Evolutionary conservation across 495 filamentous ascomycete genomes (phyloP), one percentile per base, ranked within the genome.

Genomic region (Bacidia gigantensis): DNA sequence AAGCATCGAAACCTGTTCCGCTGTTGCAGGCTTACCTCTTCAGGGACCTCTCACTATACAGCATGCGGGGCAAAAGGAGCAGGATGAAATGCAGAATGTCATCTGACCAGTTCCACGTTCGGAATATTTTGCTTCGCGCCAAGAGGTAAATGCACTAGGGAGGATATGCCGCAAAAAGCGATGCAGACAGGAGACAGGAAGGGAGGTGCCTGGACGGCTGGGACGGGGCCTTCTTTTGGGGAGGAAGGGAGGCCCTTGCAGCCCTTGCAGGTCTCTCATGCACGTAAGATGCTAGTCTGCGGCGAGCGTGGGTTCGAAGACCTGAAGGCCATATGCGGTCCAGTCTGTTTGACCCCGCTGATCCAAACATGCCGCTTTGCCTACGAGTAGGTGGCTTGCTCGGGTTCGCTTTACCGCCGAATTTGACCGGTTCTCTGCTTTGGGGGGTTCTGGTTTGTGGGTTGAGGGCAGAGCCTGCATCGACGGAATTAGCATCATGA

Each of bases 111-210:
- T 35, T 35, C 14, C 72, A 74, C 52, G 20, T 64, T 7, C 67
- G 72, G 49, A 63, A 71, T 3, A 69, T 67, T n/a, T 69, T 67
- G 24, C 68, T 64, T 0, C 51, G 73, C 18, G 68, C 68, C 44
- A 72, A 69, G 44, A 25, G 44, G 14, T 35, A 14, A 14, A 14
- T 14, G 29, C 7, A 14, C 29, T 35, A 35, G 29, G 29, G 29
- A 35, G 29, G 29, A n/a, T n/a, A n/a, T n/a, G n/a, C n/a, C n/a
- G n/a, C n/a, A n/a, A n/a, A n/a, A n/a, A n/a, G n/a, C n/a, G n/a
- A n/a, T n/a, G n/a, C n/a, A n/a, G 29, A 14, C 14, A 7, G 7
- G 29, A 35, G 29, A 35, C 7, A 14, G 29, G 14, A 44, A 17
- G 29, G 32, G 14, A 26, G 22, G 47, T 50, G 20, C 47, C 47